Base-by-base conservation (phyloP, 2,329 filamentous ascomycete genomes). In the Claviceps sp. region DNA sequence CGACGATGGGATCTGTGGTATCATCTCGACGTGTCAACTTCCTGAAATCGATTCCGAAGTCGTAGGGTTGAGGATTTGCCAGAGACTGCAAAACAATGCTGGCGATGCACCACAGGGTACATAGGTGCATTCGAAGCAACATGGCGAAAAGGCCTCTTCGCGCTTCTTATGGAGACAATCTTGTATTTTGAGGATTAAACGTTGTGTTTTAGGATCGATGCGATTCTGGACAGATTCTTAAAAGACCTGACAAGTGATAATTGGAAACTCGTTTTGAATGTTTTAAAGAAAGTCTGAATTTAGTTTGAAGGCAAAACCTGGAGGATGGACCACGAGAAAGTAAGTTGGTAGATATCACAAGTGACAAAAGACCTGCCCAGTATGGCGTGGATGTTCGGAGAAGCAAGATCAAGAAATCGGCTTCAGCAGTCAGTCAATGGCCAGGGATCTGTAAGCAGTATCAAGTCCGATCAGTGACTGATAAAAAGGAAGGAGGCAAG, bases 11-110 rank as follows among this genome's bases (percentile, higher is more conserved):
- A 55, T 60, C 34, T 62, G 62, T 40, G 47, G 58, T 36, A 54
- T 65, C 63, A 47, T 72, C 67, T 42, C 74, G 69, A 54, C 70
- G 72, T 34, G 67, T 62, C 24, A 73, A 59, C 9, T 58, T 61
- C 30, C 65, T 60, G 20, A 70, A 61, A 55, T 74, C 70, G 50
- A 71, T 67, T n/a, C 75, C 76, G 59, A 78, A 79, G 57, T 79
- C 63, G 57, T 80, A 80, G 24, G 62, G 50, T 22, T 34, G 18
- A 34, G 8, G 37, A 49, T 43, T 22, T 40, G 60, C 59, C 9
- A 48, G 13, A 14, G 34, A 50, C 8, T 55, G 42, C 5, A 54
- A 16, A 8, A 54, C n/a, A 38, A 47, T 51, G 22, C 56, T 30
- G 4, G 20, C 7, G 41, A 34, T n/a, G 30, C 18, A 24, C 34